Evolutionary conservation across 2,329 filamentous ascomycete genomes (phyloP).

Genomic region (Diaporthe vexans): DNA sequence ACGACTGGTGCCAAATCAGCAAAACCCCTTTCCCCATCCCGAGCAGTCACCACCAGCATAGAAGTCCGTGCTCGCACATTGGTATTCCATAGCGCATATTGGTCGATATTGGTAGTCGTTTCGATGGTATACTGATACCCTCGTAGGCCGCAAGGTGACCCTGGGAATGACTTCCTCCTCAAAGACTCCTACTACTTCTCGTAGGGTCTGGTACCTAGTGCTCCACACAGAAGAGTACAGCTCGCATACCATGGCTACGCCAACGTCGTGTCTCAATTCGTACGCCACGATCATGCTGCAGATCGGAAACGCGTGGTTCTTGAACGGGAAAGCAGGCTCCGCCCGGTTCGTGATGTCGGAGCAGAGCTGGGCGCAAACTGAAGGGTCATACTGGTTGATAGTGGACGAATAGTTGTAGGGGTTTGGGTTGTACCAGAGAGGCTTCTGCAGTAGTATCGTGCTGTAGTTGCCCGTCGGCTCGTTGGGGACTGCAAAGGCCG

Average conservation of each 20-base stretch:
- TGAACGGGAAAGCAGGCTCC: not conserved
- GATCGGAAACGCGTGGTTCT: not conserved
- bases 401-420: not conserved
- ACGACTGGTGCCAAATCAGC: not conserved
- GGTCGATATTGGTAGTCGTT: conserved; percentile 28
- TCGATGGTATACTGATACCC: conserved; percentile 34
- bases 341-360: not conserved
- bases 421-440: conserved; percentile 2
- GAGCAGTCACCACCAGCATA: conserved; percentile 39
- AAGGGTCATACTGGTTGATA: conserved; percentile 29
- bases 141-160: not conserved
- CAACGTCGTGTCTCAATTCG: conserved; percentile 7
- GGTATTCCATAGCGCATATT: conserved; percentile 32
- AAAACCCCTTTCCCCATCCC: conserved; percentile 34
- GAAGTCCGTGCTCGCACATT: conserved; percentile 22
- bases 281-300: conserved; percentile 40
- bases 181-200: not conserved
- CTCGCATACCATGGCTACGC: conserved; percentile 38
- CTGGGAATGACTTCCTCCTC: too few relatives aligned
- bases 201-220: conserved; percentile 31
- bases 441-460: not conserved
- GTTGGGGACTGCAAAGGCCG: conserved; percentile 31
- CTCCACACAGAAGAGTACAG: conserved; percentile 36
- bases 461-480: conserved; percentile 34
- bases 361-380: conserved; percentile 33